A percentile compares a stretch with the other conserved stretches of the same genome.
Evolutionary conservation across 1,284 basidiomycete genomes (phyloP).

Genomic region (Marasmius tenuissimus): DNA sequence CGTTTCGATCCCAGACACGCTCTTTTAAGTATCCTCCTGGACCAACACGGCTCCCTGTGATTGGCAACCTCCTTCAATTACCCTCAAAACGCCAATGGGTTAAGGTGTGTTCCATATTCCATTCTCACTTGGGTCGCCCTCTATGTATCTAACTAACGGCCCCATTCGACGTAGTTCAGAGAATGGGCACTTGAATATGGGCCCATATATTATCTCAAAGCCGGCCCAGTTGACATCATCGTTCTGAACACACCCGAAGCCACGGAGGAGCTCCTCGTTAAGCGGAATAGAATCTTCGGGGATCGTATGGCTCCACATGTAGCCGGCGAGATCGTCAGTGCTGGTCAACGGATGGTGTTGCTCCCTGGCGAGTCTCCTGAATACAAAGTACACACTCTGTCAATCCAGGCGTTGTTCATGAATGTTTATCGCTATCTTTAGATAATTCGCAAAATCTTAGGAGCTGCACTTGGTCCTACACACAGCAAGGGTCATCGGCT

Average conservation of each 20-base stretch:
- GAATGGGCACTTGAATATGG: slow-evolving; percentile 31
- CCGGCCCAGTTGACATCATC: slow-evolving; percentile 29
- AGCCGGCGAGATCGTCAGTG: slow-evolving; percentile 29
- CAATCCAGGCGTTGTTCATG: background rate
- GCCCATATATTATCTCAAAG: slow-evolving; percentile 21
- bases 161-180: slow-evolving; percentile 18
- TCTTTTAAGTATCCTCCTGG: background rate
- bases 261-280: slow-evolving; percentile 30
- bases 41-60: background rate
- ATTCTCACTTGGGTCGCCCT: background rate
- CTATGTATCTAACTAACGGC: background rate
- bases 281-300: slow-evolving; percentile 28
- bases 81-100: slow-evolving; percentile 5
- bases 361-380: slow-evolving; percentile 20
- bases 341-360: slow-evolving; percentile 27
- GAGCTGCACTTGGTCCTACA: background rate
- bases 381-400: slow-evolving; percentile 17
- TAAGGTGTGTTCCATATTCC: background rate
- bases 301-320: slow-evolving; percentile 25
- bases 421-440: background rate
- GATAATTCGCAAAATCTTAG: background rate
- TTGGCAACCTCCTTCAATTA: background rate
- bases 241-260: slow-evolving; percentile 32
- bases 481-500: background rate
- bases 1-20: too few species aligned